A percentile compares a stretch with the other conserved stretches of the same genome.
Conservation (phyloP, 148 eudicot species). For the Polygonum maritimum region DNA sequence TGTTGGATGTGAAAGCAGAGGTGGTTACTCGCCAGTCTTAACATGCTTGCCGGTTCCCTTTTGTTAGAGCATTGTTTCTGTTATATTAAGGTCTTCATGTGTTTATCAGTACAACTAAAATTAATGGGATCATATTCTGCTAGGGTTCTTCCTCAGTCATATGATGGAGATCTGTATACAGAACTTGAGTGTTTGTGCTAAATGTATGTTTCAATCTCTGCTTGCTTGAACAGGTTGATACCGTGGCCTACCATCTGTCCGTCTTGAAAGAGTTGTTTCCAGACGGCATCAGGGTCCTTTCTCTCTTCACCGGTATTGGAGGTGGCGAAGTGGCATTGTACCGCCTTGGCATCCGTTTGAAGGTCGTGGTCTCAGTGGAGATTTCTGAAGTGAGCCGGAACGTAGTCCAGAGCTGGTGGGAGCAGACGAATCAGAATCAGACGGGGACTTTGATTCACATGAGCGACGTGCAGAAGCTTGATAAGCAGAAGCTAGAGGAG, state of each 20-base stretch:
- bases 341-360: slow-evolving; percentile 58
- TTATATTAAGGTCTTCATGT: too few species aligned
- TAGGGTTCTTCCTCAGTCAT: too few species aligned
- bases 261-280: slow-evolving; percentile 60
- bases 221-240: slow-evolving; percentile 52
- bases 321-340: slow-evolving; percentile 92
- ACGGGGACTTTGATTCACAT: slow-evolving; percentile 44
- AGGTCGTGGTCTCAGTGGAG: slow-evolving; percentile 66
- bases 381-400: slow-evolving; percentile 68
- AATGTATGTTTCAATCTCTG: background rate
- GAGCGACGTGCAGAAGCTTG: slow-evolving; percentile 47
- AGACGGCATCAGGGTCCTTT: slow-evolving; percentile 51
- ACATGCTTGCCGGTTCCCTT: too few species aligned
- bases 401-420: slow-evolving; percentile 78
- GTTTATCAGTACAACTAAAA: too few species aligned
- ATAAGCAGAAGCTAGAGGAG: slow-evolving; percentile 34
- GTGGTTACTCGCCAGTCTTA: too few species aligned
- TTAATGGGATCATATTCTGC: too few species aligned
- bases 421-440: slow-evolving; percentile 79
- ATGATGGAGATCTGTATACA: too few species aligned
- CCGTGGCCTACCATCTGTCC: slow-evolving; percentile 87
- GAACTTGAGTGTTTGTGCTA: too few species aligned
- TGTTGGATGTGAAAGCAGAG: background rate
- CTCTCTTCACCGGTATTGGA: slow-evolving; percentile 88
- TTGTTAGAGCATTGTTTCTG: too few species aligned